Evolutionary conservation across 306 rosid species (phyloP).

Genomic region (Canavalia ensiformis): DNA sequence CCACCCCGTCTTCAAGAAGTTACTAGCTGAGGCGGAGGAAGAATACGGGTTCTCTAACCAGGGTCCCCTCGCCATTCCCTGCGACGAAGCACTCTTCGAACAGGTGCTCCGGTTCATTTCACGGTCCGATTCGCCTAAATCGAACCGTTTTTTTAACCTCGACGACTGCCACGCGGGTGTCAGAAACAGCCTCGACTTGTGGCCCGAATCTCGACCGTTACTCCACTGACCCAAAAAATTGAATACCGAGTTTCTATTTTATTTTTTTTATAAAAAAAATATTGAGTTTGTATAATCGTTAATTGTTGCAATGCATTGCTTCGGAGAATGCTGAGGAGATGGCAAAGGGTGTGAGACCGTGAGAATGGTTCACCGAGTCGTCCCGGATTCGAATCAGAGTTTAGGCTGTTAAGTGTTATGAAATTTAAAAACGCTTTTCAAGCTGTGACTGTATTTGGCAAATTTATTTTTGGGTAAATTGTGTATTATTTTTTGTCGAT

Average conservation of each 20-base stretch:
- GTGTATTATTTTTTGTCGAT: not conserved
- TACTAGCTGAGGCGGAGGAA: constrained; percentile 75
- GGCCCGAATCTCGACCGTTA: constrained; percentile 77
- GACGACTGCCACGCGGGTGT: constrained; percentile 62
- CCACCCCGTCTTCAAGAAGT: constrained; percentile 87
- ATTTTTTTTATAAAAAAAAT: no score
- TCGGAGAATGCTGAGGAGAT: constrained; percentile 72
- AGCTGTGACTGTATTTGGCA: constrained; percentile 3
- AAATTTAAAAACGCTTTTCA: not conserved
- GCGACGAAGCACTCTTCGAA: constrained; percentile 79
- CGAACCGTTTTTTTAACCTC: constrained; percentile 56
- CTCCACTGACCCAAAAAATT: constrained; percentile 44
- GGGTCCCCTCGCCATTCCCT: constrained; percentile 85
- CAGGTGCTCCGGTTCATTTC: constrained; percentile 71
- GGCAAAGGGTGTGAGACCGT: constrained; percentile 57
- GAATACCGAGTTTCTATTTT: no score
- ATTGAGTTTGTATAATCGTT: no score
- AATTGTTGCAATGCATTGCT: constrained; percentile 27
- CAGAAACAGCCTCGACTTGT: constrained; percentile 59
- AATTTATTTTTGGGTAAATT: constrained; percentile 48
- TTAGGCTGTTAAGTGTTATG: constrained; percentile 7
- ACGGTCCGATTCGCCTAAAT: constrained; percentile 58
- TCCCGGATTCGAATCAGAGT: constrained; percentile 73
- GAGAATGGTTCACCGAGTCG: constrained; percentile 66
- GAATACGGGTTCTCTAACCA: constrained; percentile 78